These are phyloP conservation scores for Colletotrichum tofieldiae DNA, from an alignment of 2,329 filamentous ascomycete genomes.

Conservation along the genomic window DNA sequence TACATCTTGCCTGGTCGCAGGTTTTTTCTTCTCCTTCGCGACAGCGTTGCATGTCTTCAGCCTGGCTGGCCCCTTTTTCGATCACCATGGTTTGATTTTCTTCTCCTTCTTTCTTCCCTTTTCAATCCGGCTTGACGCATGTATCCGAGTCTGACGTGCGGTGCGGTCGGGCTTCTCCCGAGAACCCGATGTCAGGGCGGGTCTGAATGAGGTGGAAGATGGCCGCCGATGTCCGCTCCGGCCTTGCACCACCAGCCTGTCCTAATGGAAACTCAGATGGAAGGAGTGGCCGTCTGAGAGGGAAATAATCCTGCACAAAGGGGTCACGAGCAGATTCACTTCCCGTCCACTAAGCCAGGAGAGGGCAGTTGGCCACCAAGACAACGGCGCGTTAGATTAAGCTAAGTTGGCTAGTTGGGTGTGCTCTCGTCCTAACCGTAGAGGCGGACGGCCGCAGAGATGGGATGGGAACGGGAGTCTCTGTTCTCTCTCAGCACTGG, in stretches of 20 bases:
- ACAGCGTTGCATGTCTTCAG: slow-evolving; percentile 11
- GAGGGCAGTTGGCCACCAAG: slow-evolving; percentile 19
- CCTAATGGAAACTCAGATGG: neutral
- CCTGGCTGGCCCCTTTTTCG: neutral
- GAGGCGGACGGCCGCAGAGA: neutral
- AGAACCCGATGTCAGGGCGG: slow-evolving; percentile 1
- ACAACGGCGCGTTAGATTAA: slow-evolving; percentile 10
- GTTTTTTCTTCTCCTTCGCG: neutral
- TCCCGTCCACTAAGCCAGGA: slow-evolving; percentile 25
- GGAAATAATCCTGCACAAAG: neutral
- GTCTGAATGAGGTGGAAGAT: neutral
- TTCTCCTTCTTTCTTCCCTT: too few species aligned
- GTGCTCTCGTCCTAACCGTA: slow-evolving; percentile 18
- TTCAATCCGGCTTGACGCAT: neutral
- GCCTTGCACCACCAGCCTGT: neutral
- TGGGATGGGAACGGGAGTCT: slow-evolving; percentile 31
- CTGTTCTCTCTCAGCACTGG: neutral
- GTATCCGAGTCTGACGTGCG: neutral
- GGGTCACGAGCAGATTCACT: neutral
- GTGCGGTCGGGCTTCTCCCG: neutral
- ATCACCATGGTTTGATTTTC: neutral
- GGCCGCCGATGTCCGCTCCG: neutral
- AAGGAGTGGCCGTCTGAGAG: neutral
- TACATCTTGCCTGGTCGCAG: slow-evolving; percentile 8
- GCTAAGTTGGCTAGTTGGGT: neutral